Conservation (phyloP, 2,329 filamentous ascomycete species). For the Rasamsonia emersonii region DNA sequence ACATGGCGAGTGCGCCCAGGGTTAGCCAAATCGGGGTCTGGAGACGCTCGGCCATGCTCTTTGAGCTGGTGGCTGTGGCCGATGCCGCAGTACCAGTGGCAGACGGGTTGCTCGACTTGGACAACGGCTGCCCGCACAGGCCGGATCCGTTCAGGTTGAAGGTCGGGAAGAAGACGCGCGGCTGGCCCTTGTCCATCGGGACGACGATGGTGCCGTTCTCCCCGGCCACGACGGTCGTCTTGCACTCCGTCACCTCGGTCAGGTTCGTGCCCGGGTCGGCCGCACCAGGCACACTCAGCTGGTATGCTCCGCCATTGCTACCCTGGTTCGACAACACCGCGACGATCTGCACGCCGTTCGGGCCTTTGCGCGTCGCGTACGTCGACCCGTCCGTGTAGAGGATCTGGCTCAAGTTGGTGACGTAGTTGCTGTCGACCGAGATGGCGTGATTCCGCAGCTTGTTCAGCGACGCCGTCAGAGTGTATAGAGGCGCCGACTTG, state of each 20-base stretch:
- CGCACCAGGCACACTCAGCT: constrained; percentile 43
- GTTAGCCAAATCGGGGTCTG: too few relatives aligned
- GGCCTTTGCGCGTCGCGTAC: constrained; percentile 36
- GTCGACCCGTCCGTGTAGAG: constrained; percentile 32
- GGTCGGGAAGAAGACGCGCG: constrained; percentile 16
- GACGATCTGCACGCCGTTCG: constrained; percentile 26
- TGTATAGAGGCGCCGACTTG: constrained; percentile 37
- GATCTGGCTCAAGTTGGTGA: constrained; percentile 26
- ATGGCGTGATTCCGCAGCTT: constrained; percentile 38
- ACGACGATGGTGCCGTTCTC: constrained; percentile 12
- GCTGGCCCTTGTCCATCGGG: constrained; percentile 14
- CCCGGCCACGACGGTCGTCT: constrained; percentile 11
- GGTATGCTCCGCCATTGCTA: constrained; percentile 29
- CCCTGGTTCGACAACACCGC: constrained; percentile 33
- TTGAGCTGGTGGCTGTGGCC: too few relatives aligned
- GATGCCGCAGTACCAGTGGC: too few relatives aligned
- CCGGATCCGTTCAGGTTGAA: constrained; percentile 14
- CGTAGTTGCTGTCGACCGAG: constrained; percentile 23
- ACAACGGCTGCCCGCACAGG: constrained; percentile 10
- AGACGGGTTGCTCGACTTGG: neutral
- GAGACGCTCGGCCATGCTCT: too few relatives aligned
- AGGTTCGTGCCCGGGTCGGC: constrained; percentile 18
- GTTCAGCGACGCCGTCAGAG: constrained; percentile 38
- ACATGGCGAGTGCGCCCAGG: too few relatives aligned
- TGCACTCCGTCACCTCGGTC: constrained; percentile 32